Evolutionary conservation across 176 grass and related monocot genomes (phyloP), one percentile per base, ranked within the genome.

Genomic region (Sorghum bicolor): DNA sequence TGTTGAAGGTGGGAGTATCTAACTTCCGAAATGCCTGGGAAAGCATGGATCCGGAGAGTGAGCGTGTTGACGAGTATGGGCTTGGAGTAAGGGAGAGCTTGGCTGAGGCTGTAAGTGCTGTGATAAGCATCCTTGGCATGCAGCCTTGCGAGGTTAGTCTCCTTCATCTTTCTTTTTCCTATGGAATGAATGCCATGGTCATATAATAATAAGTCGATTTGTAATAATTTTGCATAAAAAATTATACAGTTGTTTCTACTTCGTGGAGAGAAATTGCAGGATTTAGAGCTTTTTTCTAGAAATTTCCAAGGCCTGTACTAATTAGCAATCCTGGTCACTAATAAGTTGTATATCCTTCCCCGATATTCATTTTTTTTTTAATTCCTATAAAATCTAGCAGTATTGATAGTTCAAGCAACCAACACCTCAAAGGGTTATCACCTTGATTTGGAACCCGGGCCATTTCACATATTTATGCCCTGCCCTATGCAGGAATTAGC

Each of bases 21-120:
- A 99, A 96, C 78, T 99, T 99, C 93, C 84, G 88, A 81, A 99
- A 99, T 86, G 93, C 91, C 74, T 99, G 96, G 96, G 96, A 99
- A 78, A 94, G 81, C 73, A 92, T 96, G 87, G 96, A 87, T 78
- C 89, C 89, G 24, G 96, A 99, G 66, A 92, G 37, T 29, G 96
- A 99, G 78, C 83, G 83, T 20, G 80, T 99, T 57, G 96, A 96
- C 75, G 96, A 99, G 64, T 99, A 99, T 31, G 96, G 93, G 8
- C 93, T 99, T 24, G 96, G 96, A 66, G 96, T 86, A 52, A 92
- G 93, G 75, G 96, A 99, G 58, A 93, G 89, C 83, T 83, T 99
- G 77, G 79, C 87, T 2, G 91, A 99, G 86, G 91, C 96, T 62
- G 96, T 99, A 15, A 90, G 75, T 87, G 96, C 96, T 76, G 96